Conservation (phyloP, 495 filamentous ascomycete genomes). For the Corynascus novoguineensis region DNA sequence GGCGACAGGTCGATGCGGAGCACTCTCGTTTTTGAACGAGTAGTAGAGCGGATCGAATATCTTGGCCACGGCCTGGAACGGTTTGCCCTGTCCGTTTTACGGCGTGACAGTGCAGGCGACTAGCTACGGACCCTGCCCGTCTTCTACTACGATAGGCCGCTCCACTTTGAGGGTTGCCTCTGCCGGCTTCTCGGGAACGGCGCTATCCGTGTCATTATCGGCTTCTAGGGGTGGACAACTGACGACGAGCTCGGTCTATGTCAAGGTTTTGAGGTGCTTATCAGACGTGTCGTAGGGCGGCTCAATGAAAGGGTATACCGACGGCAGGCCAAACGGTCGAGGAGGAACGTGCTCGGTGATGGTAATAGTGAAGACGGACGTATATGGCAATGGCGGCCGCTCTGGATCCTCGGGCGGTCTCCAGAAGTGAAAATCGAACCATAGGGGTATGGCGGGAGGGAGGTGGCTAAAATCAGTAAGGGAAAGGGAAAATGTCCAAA, state of each 20-base stretch:
- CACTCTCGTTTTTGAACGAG: background rate
- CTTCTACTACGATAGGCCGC: background rate
- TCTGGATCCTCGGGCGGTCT: constrained; percentile 4
- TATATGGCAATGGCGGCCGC: background rate
- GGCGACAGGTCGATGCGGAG: background rate
- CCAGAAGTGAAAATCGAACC: background rate
- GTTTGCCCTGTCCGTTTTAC: background rate
- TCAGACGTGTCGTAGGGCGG: background rate
- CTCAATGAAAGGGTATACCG: background rate
- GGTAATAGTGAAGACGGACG: background rate
- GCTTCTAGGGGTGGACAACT: background rate
- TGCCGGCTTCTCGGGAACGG: background rate
- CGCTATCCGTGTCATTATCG: background rate
- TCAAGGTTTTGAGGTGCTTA: background rate
- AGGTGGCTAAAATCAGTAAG: background rate
- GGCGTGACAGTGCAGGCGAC: constrained; percentile 4
- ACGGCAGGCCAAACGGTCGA: background rate
- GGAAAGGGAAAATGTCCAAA: background rate
- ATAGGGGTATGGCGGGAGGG: background rate
- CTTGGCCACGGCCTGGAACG: constrained; percentile 14
- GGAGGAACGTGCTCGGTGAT: constrained; percentile 4
- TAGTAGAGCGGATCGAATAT: constrained; percentile 23
- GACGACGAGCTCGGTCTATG: background rate
- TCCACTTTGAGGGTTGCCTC: background rate
- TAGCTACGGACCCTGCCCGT: background rate